Percentiles rank a stretch among this genome's conserved stretches.
These are phyloP conservation scores for Saccharum spontaneum DNA, from an alignment of 176 grass and related monocot species.

Conservation along the genomic window DNA sequence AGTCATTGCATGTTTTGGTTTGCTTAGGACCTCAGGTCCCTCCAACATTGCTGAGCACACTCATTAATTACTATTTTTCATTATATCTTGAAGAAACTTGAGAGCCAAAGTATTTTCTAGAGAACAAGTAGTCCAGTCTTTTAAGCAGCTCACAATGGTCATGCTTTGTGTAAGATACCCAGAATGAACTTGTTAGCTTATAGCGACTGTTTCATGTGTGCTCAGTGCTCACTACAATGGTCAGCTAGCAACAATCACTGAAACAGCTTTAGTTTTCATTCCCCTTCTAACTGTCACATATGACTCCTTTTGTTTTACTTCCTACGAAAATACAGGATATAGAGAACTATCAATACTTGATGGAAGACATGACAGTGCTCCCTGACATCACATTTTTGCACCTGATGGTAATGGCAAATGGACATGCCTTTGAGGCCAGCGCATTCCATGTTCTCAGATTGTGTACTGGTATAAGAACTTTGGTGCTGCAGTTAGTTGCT, in stretches of 20 bases:
- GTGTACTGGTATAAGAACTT: neutral
- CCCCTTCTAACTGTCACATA: neutral
- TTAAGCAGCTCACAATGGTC: neutral
- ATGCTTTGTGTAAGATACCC: neutral
- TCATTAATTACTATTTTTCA: neutral
- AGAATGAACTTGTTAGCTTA: neutral
- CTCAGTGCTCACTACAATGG: neutral
- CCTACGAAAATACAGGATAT: neutral
- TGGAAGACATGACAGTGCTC: neutral
- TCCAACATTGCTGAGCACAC: neutral
- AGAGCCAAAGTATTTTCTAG: neutral
- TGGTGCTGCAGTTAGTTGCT: neutral
- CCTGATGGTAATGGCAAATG: neutral
- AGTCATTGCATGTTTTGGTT: neutral
- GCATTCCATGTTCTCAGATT: constrained; percentile 1
- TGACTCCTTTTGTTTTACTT: neutral
- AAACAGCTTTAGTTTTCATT: neutral
- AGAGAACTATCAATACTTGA: neutral
- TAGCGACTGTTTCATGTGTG: neutral
- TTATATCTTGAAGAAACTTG: neutral
- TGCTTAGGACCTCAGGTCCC: neutral
- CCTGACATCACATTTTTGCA: neutral
- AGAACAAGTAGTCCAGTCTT: neutral
- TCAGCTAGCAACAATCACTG: neutral
- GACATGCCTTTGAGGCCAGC: constrained; percentile 8